Evolutionary conservation across 495 filamentous ascomycete species (phyloP), one percentile per base, ranked within the genome.

Genomic region (Mycothermus thermophilus): DNA sequence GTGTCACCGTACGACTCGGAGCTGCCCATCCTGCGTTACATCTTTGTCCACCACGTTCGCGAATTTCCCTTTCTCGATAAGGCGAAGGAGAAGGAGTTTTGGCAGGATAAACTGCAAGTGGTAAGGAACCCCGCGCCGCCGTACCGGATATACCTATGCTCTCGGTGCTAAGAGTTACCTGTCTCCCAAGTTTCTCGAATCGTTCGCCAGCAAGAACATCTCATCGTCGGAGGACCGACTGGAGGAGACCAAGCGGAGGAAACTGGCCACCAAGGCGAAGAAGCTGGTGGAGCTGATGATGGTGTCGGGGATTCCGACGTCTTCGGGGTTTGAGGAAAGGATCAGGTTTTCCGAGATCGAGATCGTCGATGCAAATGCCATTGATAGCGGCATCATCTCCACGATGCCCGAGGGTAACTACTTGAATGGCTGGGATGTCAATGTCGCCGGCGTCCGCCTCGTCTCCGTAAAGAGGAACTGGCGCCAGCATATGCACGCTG

Each of bases 231-330:
- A 97, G 54, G 90, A 97, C 49, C 72, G 90, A 7, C 59, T 95
- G 30, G 90, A 97, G 55, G 84, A 95, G 55, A 96, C 92, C 2
- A 97, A 97, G 69, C 70, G 90, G 27, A 69, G 76, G 50, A 96
- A 96, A 60, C 60, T 97, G 34, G 87, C 92, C 0, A 60, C 79
- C 35, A 97, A 97, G 69, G 82, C 83, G 19, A 77, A 85, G 52
- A 97, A 97, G 65, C 60, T 97, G 33, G 80, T 97, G 19, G 90
- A 96, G 61, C 64, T 97, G 38, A 96, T 97, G 90, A 94, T 97
- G 86, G 92, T 96, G 12, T 94, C 85, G 3, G 90, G 92, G 4
- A 78, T 97, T 30, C 86, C 81, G 14, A 97, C 90, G 2, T 85
- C 90, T 11, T 94, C 86, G 12, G 90, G 90, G 2, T 97, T 96